Base-by-base conservation (phyloP, 2,329 filamentous ascomycete genomes). In the Aschersonia sp. region DNA sequence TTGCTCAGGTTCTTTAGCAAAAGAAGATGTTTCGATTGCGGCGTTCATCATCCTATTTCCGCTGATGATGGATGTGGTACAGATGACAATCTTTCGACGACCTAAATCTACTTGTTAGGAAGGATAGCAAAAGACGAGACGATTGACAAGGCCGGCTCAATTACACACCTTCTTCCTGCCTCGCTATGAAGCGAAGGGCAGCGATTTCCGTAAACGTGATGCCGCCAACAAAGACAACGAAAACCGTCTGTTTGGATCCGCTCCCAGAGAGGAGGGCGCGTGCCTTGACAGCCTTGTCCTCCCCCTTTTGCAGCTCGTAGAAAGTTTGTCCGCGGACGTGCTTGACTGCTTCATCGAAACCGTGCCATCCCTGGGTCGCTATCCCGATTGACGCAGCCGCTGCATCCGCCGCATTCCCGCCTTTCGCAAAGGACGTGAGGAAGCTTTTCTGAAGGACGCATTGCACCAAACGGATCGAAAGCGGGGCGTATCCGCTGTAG, bases 161-260 rank as follows among this genome's bases (percentile, higher is more conserved):
- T 10, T 6, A 58, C 70, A 55, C 60, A 80, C 79, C 75, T 72
- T 85, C 77, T 79, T 92, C 82, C 64, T 91, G 82, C 60, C 81
- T 81, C 7, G 85, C 87, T 55, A 98, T 84, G 61, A 95, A 97
- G 48, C 94, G 77, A 60, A 98, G 63, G 28, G 94, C 92, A 41
- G 94, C 89, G 61, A 98, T 91, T 66, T 98, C 92, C 0, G 92
- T 91, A 60, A 94, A 95, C 0, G 89, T 96, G 48, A 98, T 85
- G 2, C 92, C 94, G n/a, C 92, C 92, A 20, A 98, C 70, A 65
- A 97, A 97, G 56, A 97, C 94, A n/a, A 98, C 82, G 59, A 96
- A 86, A 1, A 94, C 84, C 0, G 85, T 91, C 70, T 95, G 94
- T 62, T 81, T 82, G 46, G 78, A 78, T 12, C 77, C 77, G 3